Evolutionary conservation across 2,329 filamentous ascomycete genomes (phyloP).

Genomic region (Exophiala aquamarina): DNA sequence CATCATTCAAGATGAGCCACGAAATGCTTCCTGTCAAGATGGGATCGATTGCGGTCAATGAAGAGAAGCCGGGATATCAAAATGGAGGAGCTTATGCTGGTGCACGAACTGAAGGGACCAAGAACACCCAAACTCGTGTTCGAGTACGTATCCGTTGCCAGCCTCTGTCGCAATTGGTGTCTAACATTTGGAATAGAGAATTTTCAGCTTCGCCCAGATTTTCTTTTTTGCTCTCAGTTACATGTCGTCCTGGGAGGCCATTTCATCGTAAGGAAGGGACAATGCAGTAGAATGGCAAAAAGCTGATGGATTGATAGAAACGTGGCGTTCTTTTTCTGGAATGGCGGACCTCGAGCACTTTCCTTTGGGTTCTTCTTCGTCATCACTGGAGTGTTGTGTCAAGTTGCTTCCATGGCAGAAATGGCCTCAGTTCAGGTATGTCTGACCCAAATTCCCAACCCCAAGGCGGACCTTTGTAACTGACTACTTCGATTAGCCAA

Average conservation of each 20-base stretch:
- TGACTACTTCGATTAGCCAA: too few species aligned
- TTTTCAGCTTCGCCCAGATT: conserved; percentile 31
- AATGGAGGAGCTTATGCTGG: conserved; percentile 6
- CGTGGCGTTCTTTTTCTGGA: conserved; percentile 29
- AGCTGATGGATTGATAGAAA: conserved; percentile 12
- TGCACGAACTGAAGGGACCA: conserved; percentile 12
- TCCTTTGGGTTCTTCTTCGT: conserved; percentile 31
- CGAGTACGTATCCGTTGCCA: conserved; percentile 9
- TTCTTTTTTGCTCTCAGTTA: conserved; percentile 32
- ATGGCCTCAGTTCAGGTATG: conserved; percentile 42
- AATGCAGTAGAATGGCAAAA: not conserved
- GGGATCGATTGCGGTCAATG: conserved; percentile 7
- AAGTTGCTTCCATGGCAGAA: conserved; percentile 39
- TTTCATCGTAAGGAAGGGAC: conserved; percentile 21
- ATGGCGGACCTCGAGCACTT: conserved; percentile 36
- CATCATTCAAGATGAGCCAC: conserved; percentile 7
- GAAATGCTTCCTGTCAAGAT: conserved; percentile 14
- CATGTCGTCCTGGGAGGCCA: conserved; percentile 31
- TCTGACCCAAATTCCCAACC: too few species aligned
- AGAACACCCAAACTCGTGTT: conserved; percentile 13
- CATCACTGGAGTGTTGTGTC: conserved; percentile 3
- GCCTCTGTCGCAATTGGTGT: not conserved
- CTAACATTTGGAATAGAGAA: conserved; percentile 19
- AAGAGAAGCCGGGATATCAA: conserved; percentile 3
- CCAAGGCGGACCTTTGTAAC: too few species aligned